These are phyloP conservation scores for Alternaria angustiovoidea DNA, from an alignment of 2,329 filamentous ascomycete genomes.

Conservation along the genomic window DNA sequence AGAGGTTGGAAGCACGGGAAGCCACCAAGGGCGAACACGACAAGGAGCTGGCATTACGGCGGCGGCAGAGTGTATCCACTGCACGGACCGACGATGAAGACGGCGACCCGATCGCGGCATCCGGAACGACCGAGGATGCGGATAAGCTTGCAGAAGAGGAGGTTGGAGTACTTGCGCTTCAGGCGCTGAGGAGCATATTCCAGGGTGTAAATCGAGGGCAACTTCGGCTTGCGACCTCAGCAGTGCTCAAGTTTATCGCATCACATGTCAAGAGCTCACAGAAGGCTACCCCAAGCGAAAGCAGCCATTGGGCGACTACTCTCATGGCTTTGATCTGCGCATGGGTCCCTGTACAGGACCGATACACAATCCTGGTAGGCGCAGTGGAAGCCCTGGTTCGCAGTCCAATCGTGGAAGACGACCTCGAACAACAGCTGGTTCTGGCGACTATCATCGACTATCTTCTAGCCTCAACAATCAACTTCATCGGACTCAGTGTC, in stretches of 20 bases:
- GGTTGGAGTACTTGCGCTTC: slow-evolving; percentile 81
- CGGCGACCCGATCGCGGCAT: slow-evolving; percentile 71
- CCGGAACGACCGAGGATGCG: slow-evolving; percentile 82
- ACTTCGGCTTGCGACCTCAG: slow-evolving; percentile 76
- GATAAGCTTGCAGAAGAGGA: slow-evolving; percentile 91
- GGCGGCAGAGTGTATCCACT: slow-evolving; percentile 81
- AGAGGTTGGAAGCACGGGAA: slow-evolving; percentile 71
- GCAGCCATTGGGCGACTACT: slow-evolving; percentile 78
- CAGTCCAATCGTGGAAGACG: slow-evolving; percentile 73
- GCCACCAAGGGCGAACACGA: slow-evolving; percentile 74
- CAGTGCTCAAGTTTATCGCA: slow-evolving; percentile 76
- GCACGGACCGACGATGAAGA: slow-evolving; percentile 75
- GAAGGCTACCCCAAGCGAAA: slow-evolving; percentile 55
- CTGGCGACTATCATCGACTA: slow-evolving; percentile 81
- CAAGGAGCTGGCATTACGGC: slow-evolving; percentile 67
- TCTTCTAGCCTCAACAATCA: slow-evolving; percentile 85
- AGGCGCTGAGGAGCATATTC: slow-evolving; percentile 88
- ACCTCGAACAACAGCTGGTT: slow-evolving; percentile 75
- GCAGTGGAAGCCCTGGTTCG: slow-evolving; percentile 78
- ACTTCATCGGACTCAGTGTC: slow-evolving; percentile 92
- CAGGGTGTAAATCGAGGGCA: slow-evolving; percentile 82
- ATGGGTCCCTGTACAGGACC: slow-evolving; percentile 93
- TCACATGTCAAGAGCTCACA: slow-evolving; percentile 41
- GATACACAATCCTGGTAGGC: slow-evolving; percentile 87
- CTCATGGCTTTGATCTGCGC: slow-evolving; percentile 80